Percentiles rank a stretch among this genome's conserved stretches.
Evolutionary conservation across 805 yeast species (phyloP).

Genomic region (Wickerhamiella brachini): DNA sequence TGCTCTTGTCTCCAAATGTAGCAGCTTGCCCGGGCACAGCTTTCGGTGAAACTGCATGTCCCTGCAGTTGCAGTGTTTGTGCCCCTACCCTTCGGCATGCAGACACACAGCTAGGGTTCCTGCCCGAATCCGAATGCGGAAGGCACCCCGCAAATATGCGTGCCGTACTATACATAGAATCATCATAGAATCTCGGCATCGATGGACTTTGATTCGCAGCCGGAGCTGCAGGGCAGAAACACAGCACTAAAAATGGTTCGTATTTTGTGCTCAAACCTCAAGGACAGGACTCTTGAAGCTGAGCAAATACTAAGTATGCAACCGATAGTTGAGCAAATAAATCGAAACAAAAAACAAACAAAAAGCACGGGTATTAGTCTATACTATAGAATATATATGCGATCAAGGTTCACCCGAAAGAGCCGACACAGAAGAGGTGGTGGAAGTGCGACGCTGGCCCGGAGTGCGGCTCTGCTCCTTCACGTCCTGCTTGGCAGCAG

Average conservation of each 20-base stretch:
- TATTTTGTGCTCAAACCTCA: no score
- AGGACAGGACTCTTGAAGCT: no score
- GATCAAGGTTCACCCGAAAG: constrained; percentile 2
- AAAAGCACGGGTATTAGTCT: neutral
- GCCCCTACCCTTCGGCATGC: neutral
- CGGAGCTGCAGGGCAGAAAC: no score
- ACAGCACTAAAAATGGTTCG: no score
- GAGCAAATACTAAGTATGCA: no score
- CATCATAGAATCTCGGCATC: no score
- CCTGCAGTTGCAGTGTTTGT: neutral
- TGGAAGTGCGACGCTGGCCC: constrained; percentile 5
- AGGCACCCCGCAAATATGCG: neutral
- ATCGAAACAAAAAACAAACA: neutral
- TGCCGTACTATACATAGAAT: neutral
- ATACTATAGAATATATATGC: neutral
- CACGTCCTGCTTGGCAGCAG: neutral
- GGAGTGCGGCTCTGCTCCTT: neutral
- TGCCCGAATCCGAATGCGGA: neutral
- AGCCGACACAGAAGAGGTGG: constrained; percentile 6
- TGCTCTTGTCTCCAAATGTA: no score
- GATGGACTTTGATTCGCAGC: no score
- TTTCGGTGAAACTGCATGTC: neutral
- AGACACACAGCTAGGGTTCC: neutral
- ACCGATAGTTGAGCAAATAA: no score
- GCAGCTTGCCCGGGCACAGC: no score